These are phyloP conservation scores for Litsea cubeba DNA, from an alignment of 164 flowering plant genomes.

Conservation along the genomic window DNA sequence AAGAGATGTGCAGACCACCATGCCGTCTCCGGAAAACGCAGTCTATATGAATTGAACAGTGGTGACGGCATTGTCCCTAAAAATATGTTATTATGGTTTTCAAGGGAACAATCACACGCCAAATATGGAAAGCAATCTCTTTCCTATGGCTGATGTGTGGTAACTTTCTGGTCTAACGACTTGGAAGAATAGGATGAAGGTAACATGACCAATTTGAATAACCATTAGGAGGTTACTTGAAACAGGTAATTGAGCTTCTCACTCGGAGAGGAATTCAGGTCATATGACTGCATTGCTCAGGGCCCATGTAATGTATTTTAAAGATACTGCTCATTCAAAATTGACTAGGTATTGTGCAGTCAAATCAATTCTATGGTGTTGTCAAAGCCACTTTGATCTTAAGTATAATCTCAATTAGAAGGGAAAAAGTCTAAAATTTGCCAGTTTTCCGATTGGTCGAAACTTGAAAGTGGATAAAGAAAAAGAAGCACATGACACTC, in stretches of 20 bases:
- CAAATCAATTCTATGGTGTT: not conserved
- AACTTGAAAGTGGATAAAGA: not conserved
- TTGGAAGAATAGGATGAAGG: not conserved
- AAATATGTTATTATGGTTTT: not conserved
- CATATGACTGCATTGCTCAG: not conserved
- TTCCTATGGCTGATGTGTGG: not conserved
- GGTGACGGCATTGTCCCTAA: not conserved
- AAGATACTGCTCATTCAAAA: not conserved
- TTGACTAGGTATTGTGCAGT: not conserved
- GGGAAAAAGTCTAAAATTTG: not conserved
- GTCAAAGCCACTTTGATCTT: not conserved
- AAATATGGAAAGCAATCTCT: not conserved
- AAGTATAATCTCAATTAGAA: not conserved
- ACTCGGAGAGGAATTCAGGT: not conserved
- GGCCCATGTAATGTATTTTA: not conserved
- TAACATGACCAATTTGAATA: not conserved
- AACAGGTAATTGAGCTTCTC: not conserved
- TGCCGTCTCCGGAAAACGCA: not conserved
- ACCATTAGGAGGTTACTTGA: not conserved
- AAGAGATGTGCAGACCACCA: constrained; percentile 1
- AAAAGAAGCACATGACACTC: not conserved
- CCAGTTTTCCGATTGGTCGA: not conserved
- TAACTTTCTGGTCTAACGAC: not conserved
- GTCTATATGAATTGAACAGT: not conserved
- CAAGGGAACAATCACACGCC: not conserved